phyloP scores from a whole-genome alignment of 768 basidiomycete genomes.

The Gyrodon lividus region DNA sequence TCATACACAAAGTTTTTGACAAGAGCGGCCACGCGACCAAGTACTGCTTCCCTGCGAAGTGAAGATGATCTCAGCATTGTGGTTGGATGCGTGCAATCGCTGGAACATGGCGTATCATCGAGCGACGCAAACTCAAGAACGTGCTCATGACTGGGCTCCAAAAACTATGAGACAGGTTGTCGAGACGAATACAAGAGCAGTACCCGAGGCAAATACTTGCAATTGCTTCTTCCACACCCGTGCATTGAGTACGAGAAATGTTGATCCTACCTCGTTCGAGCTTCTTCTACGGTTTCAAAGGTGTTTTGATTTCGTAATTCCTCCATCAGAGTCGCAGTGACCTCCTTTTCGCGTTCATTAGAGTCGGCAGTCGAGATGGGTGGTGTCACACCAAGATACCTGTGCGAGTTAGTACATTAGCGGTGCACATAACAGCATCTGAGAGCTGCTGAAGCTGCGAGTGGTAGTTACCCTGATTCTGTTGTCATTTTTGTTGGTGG shows the following conservation, averaged over 20 bases:
- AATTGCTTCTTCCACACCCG: conserved; percentile 3
- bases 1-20: conserved; percentile 92
- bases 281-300: conserved; percentile 88
- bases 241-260: conserved; percentile 8
- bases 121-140: not conserved
- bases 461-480: conserved; percentile 38
- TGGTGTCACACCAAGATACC: conserved; percentile 79
- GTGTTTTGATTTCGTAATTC: conserved; percentile 84
- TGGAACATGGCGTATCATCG: not conserved
- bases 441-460: conserved; percentile 7
- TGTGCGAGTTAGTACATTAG: conserved; percentile 30
- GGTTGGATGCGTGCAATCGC: conserved; percentile 1
- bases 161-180: not conserved
- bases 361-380: conserved; percentile 81
- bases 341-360: conserved; percentile 75
- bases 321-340: conserved; percentile 83
- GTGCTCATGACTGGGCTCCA: not conserved
- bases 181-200: not conserved
- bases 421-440: not conserved
- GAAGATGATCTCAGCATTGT: conserved; percentile 22
- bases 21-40: conserved; percentile 83
- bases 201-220: not conserved
- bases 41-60: conserved; percentile 77
- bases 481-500: conserved; percentile 36
- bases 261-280: conserved; percentile 70